Conservation (phyloP, 441 rosid species). For the Erodium moschatum region DNA sequence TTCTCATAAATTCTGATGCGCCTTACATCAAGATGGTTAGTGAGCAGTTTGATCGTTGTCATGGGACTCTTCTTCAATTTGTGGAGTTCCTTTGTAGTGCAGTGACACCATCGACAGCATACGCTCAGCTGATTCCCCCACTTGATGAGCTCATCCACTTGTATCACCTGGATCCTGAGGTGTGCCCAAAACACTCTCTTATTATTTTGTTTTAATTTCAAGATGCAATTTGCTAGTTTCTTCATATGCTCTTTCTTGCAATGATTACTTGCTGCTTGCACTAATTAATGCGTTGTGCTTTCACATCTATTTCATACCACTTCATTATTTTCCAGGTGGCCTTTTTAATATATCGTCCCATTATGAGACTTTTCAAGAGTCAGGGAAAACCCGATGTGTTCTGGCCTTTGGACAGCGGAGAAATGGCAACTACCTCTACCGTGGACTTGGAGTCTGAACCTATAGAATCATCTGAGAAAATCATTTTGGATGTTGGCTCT, state of each 20-base stretch:
- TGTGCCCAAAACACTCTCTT: constrained; percentile 22
- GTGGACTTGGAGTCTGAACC: constrained; percentile 40
- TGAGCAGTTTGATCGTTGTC: constrained; percentile 97
- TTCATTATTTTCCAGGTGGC: constrained; percentile 51
- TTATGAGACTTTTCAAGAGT: constrained; percentile 93
- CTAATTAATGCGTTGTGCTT: constrained; percentile 14
- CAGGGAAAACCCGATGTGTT: constrained; percentile 54
- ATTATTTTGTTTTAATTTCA: not conserved
- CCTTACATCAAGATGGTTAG: constrained; percentile 99
- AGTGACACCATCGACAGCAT: constrained; percentile 65
- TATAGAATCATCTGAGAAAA: constrained; percentile 29
- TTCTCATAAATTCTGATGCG: constrained; percentile 84
- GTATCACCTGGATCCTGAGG: constrained; percentile 99
- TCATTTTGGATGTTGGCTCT: constrained; percentile 65
- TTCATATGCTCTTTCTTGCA: constrained; percentile 3
- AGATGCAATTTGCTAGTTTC: constrained; percentile 11
- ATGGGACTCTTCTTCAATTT: constrained; percentile 97
- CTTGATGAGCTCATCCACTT: constrained; percentile 82
- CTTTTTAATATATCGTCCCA: constrained; percentile 91
- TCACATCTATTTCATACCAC: constrained; percentile 7
- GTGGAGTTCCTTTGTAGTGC: constrained; percentile 94
- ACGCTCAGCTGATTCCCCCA: constrained; percentile 77
- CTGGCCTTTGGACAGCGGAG: constrained; percentile 83
- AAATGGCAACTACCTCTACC: constrained; percentile 28
- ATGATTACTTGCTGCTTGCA: constrained; percentile 9